Evolutionary conservation across 2,329 filamentous ascomycete genomes (phyloP), one percentile per base, ranked within the genome.

Genomic region (Sclerotinia spermophila): DNA sequence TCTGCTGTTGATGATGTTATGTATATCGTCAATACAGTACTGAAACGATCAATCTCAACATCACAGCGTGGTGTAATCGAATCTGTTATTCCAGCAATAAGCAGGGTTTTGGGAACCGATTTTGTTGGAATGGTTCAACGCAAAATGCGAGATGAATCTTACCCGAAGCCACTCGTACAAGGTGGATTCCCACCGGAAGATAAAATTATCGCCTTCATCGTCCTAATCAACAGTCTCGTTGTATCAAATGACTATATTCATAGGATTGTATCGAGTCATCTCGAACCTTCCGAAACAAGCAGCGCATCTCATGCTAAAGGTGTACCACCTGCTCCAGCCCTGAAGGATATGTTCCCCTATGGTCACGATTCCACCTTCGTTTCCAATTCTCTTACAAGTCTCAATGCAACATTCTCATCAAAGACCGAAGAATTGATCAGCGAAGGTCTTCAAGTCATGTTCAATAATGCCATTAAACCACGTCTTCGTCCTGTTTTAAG

Each of bases 1-100:
- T 94, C 94, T 2, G 94, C 95, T 0, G 94, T 99, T 13, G 96
- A 99, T 82, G 96, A 97, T 82, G 94, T 98, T 78, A 98, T 99
- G 95, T 99, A 98, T 81, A 97, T 99, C 76, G 92, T 97, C 79
- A 97, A 96, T 79, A 91, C 95, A 66, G 92, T 98, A 45, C 85
- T 98, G 11, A 91, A 96, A 74, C 90, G 95, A 74, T 92, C 93
- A 0, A 84, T 98, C 33, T 91, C 92, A 0, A 98, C 96, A 0
- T 93, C 92, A 2, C 94, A 97, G 79, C 86, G 90, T 75, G 86
- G 90, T 27, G 89, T 97, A 5, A 87, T 97, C 33, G 88, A 88
- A 56, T 92, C 88, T 70, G 92, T 97, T 10, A 82, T 97, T 38
- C 91, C 94, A 2, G 91, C 90, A 0, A 84, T 98, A 7, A 88